Percentiles rank a stretch among this genome's conserved stretches.
These are phyloP conservation scores for Acorus calamus DNA, from an alignment of 106 monocot species.

Conservation along the genomic window DNA sequence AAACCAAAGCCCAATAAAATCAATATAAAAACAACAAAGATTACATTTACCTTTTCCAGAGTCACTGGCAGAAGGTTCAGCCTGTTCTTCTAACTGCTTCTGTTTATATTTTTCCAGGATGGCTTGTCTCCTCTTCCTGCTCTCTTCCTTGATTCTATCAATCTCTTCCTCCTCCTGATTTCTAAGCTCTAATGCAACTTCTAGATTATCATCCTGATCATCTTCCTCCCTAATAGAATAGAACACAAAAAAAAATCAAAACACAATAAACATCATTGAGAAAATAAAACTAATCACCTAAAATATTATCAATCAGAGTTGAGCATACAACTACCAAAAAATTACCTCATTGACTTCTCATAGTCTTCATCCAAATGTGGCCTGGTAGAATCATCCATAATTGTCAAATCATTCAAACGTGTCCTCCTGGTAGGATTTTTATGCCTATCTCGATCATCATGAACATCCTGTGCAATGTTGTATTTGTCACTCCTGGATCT, in stretches of 20 bases:
- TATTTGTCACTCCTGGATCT: no score
- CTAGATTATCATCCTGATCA: constrained; percentile 72
- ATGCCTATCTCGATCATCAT: constrained; percentile 16
- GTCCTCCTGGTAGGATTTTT: constrained; percentile 30
- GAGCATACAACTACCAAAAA: neutral
- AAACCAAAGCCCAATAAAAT: neutral
- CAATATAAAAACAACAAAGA: neutral
- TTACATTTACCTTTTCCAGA: constrained; percentile 30
- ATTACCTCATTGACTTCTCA: constrained; percentile 32
- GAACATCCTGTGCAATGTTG: no score
- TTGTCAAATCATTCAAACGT: constrained; percentile 22
- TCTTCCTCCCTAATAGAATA: constrained; percentile 50
- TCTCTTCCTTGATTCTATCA: constrained; percentile 90
- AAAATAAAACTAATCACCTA: neutral
- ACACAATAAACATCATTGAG: neutral
- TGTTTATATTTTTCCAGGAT: constrained; percentile 82
- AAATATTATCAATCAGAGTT: neutral
- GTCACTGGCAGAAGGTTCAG: constrained; percentile 20
- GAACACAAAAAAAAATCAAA: constrained; percentile 3
- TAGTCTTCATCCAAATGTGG: constrained; percentile 21
- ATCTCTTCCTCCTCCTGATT: constrained; percentile 77
- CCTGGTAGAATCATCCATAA: constrained; percentile 14
- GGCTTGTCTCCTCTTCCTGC: constrained; percentile 72
- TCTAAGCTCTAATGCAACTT: constrained; percentile 70
- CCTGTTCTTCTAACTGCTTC: constrained; percentile 26